Conservation (phyloP, 306 rosid species). For the Pachyrhizus erosus region DNA sequence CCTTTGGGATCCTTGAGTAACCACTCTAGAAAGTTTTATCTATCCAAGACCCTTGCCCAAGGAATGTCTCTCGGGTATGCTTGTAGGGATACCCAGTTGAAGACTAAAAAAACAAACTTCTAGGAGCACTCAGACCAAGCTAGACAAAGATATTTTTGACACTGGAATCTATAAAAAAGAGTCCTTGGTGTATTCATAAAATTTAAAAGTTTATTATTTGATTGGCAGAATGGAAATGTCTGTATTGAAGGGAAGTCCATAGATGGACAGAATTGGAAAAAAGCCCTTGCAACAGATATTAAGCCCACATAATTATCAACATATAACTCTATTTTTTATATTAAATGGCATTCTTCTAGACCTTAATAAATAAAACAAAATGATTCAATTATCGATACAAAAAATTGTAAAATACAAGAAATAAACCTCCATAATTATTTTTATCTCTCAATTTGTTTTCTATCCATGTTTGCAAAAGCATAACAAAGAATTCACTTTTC, state of each 20-base stretch:
- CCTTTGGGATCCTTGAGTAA: neutral
- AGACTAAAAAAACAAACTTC: neutral
- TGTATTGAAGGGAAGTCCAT: no score
- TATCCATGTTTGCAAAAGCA: neutral
- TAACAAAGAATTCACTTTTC: constrained; percentile 9
- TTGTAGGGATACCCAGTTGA: neutral
- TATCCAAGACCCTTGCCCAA: neutral
- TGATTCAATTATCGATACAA: constrained; percentile 21
- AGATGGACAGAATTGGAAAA: neutral
- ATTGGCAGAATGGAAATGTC: constrained; percentile 26
- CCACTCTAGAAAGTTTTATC: neutral
- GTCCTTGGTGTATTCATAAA: neutral
- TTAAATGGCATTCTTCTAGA: neutral
- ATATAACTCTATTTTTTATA: neutral
- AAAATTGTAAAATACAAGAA: neutral
- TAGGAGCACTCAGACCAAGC: constrained; percentile 8
- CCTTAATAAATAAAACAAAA: neutral
- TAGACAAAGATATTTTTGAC: constrained; percentile 24
- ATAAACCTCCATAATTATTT: neutral
- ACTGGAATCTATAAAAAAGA: neutral
- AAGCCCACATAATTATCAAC: neutral
- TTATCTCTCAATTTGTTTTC: constrained; percentile 13
- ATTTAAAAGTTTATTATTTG: neutral
- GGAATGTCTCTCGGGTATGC: neutral
- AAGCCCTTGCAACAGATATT: neutral